Evolutionary conservation across 2,329 filamentous ascomycete genomes (phyloP).

Genomic region (Neonectria faginata): DNA sequence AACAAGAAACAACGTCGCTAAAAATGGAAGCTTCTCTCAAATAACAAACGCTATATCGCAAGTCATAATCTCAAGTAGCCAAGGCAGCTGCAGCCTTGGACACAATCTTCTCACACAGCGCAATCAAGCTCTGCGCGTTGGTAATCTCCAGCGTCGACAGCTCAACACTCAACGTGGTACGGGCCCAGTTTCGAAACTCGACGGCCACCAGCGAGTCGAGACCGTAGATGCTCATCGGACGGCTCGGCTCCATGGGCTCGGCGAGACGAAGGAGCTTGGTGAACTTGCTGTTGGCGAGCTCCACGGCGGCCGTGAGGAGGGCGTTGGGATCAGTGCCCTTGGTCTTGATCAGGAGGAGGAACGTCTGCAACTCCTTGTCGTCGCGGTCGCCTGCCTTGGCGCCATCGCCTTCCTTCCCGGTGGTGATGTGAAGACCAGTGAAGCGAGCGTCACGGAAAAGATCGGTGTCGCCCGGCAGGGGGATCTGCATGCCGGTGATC

Average conservation of each 20-base stretch:
- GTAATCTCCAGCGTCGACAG: conserved; percentile 47
- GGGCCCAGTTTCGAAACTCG: conserved; percentile 46
- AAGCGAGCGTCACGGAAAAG: conserved; percentile 45
- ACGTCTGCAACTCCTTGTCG: conserved; percentile 30
- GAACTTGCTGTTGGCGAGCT: conserved; percentile 41
- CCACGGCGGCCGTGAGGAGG: conserved; percentile 34
- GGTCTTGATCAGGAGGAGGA: conserved; percentile 26
- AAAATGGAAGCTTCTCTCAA: background rate
- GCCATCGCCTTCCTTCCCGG: conserved; percentile 15
- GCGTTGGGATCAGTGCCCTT: conserved; percentile 21
- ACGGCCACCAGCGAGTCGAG: conserved; percentile 48
- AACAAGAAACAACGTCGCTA: background rate
- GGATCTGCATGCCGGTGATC: conserved; percentile 40
- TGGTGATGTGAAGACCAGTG: conserved; percentile 25
- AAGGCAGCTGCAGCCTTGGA: conserved; percentile 18
- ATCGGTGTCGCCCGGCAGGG: conserved; percentile 41
- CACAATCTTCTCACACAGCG: conserved; percentile 46
- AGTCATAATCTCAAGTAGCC: conserved; percentile 3
- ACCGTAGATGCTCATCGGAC: conserved; percentile 45
- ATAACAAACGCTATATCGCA: background rate
- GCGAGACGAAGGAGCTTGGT: conserved; percentile 41
- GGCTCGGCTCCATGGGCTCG: conserved; percentile 41
- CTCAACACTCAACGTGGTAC: conserved; percentile 40
- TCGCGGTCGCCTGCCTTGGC: conserved; percentile 10
- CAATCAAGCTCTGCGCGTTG: conserved; percentile 41